Base-by-base conservation (phyloP, 768 basidiomycete species). In the Gloeostereum incarnatum region DNA sequence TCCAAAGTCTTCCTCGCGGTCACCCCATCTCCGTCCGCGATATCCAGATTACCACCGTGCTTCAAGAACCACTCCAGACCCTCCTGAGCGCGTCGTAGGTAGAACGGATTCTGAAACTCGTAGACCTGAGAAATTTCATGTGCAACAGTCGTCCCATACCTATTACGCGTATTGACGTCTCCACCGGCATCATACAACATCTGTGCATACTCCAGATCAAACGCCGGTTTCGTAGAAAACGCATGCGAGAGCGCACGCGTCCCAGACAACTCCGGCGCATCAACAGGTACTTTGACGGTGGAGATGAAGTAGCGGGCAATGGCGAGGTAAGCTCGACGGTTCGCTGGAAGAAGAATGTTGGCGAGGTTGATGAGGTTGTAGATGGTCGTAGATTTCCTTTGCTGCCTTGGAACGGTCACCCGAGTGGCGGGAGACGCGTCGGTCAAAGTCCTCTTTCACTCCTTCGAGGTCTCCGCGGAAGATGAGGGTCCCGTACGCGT, bases 31-130 rank as follows among this genome's bases (percentile, higher is more conserved):
- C 56, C 51, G 41, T 69, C 68, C 20, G 55, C 55, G 14, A 64
- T 57, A 35, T 60, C 60, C 10, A 60, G 47, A 48, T 56, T 68
- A 13, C 68, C 66, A n/a, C 63, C 64, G 49, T 67, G 65, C 0
- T 39, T 45, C 34, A 69, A 42, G 46, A 61, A 67, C 63, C 62
- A 69, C 38, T 54, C 39, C 21, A 68, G 44, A 7, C 59, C 56
- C 19, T 44, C 39, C 2, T 30, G 41, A 3, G 63, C 56, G 16
- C 46, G 49, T 18, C 41, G 43, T 11, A 62, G 46, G 8, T 45
- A 36, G 10, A 44, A 31, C 5, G 24, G 18, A 31, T 59, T 50
- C 3, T 33, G 25, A 1, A 39, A 36, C 9, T 52, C 47, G 40
- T 49, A 63, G 1, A 66, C 49, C 45, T 53, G 51, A 2, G 48